These are phyloP conservation scores for Penicillium dipodomyicola DNA, from an alignment of 495 filamentous ascomycete species.

Conservation along the genomic window DNA sequence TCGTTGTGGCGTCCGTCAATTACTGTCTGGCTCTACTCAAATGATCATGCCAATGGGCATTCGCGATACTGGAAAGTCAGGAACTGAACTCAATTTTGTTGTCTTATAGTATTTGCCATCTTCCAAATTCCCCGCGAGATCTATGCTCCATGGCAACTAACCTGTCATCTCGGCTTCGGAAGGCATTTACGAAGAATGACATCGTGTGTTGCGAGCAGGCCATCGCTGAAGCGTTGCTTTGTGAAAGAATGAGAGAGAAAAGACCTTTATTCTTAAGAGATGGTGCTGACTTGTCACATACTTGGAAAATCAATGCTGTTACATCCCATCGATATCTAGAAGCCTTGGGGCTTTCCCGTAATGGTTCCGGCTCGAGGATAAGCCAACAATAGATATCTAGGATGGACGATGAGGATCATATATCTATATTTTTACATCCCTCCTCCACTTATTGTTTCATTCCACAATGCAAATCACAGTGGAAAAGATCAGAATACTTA, in stretches of 20 bases:
- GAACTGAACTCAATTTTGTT: neutral
- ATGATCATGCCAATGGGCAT: conserved; percentile 15
- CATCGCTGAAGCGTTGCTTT: conserved; percentile 23
- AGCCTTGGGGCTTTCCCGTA: neutral
- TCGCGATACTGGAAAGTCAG: conserved; percentile 1
- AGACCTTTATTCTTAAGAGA: conserved; percentile 2
- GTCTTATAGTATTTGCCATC: conserved; percentile 16
- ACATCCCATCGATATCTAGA: conserved; percentile 12
- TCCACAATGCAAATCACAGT: neutral
- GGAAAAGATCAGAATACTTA: neutral
- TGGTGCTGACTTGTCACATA: conserved; percentile 1
- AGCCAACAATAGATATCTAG: neutral
- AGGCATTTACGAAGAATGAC: conserved; percentile 15
- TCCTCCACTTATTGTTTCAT: neutral
- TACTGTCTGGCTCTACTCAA: neutral
- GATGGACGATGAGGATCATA: neutral
- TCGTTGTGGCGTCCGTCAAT: neutral
- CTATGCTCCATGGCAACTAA: conserved; percentile 12
- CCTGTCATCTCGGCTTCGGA: conserved; percentile 14
- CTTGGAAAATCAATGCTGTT: neutral
- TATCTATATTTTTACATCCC: neutral
- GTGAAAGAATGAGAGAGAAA: conserved; percentile 19
- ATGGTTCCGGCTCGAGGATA: neutral
- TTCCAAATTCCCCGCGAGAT: conserved; percentile 14
- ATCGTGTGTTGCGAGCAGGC: conserved; percentile 13